Evolutionary conservation across 495 filamentous ascomycete genomes (phyloP).

Genomic region (Aspergillus carlsbadensis): DNA sequence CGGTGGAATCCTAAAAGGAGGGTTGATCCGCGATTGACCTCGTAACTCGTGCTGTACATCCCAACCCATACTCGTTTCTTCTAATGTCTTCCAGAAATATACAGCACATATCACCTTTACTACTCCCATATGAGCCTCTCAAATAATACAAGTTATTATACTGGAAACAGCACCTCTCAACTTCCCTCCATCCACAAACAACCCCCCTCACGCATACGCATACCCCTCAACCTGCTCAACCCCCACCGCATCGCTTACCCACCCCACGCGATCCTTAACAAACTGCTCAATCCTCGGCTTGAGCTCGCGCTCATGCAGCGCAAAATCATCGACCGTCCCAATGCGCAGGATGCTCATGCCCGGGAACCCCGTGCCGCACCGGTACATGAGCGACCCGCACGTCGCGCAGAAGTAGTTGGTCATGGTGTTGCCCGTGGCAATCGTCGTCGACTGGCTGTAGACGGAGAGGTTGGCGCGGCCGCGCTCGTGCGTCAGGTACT

Average conservation of each 20-base stretch:
- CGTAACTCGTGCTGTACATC: too few species aligned
- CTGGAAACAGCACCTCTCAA: too few species aligned
- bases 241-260: not conserved
- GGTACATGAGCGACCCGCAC: slow-evolving; percentile 7
- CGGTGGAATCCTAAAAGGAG: too few species aligned
- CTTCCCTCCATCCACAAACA: not conserved
- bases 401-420: not conserved
- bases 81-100: too few species aligned
- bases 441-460: not conserved
- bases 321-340: slow-evolving; percentile 1
- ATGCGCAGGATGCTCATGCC: not conserved
- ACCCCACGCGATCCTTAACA: slow-evolving; percentile 4
- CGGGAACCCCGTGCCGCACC: not conserved
- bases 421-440: not conserved
- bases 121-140: too few species aligned
- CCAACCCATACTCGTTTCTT: too few species aligned
- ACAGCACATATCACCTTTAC: too few species aligned
- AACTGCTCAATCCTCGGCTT: slow-evolving; percentile 5
- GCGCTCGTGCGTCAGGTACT: not conserved
- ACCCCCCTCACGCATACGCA: not conserved
- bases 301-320: not conserved
- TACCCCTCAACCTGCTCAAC: not conserved
- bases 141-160: too few species aligned
- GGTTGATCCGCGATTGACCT: too few species aligned
- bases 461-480: not conserved